A percentile compares a stretch with the other conserved stretches of the same genome.
These are phyloP conservation scores for Penicillium oxalicum DNA, from an alignment of 2,329 filamentous ascomycete species.

Conservation along the genomic window DNA sequence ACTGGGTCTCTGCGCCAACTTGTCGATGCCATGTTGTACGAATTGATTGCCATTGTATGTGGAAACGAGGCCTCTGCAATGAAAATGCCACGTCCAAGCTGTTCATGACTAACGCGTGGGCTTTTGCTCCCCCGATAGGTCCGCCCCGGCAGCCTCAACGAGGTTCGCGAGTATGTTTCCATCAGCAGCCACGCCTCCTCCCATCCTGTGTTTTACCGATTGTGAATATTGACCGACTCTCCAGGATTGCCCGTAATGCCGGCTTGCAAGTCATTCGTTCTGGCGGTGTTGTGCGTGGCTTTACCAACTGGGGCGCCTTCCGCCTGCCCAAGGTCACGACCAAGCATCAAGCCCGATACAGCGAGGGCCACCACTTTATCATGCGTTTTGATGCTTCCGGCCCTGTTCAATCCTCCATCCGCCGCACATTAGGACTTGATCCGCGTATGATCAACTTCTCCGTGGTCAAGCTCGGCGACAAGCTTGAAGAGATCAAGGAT, in stretches of 20 bases:
- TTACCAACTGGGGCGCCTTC: constrained; percentile 94
- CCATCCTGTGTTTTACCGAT: constrained; percentile 1
- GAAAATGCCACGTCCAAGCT: too few relatives aligned
- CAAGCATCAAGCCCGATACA: constrained; percentile 76
- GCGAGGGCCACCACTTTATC: constrained; percentile 90
- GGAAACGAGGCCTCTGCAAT: too few relatives aligned
- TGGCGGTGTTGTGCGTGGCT: constrained; percentile 83
- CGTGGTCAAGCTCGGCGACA: constrained; percentile 76
- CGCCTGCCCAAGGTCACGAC: constrained; percentile 72
- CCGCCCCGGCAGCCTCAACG: constrained; percentile 78
- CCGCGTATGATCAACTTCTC: constrained; percentile 83
- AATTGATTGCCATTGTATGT: constrained; percentile 89
- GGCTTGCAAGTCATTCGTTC: constrained; percentile 75
- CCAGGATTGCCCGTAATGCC: constrained; percentile 78
- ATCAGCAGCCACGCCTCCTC: not conserved
- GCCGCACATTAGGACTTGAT: constrained; percentile 72
- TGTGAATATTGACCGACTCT: constrained; percentile 3
- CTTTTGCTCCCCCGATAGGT: constrained; percentile 52
- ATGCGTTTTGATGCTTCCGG: constrained; percentile 88
- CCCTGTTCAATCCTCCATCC: constrained; percentile 66
- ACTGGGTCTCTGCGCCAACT: constrained; percentile 18
- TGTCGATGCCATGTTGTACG: constrained; percentile 73
- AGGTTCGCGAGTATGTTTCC: constrained; percentile 83
- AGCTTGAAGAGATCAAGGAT: constrained; percentile 56
- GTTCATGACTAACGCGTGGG: constrained; percentile 9